Evolutionary conservation across 1,284 basidiomycete genomes (phyloP).

Genomic region (Sporisorium exsertum): DNA sequence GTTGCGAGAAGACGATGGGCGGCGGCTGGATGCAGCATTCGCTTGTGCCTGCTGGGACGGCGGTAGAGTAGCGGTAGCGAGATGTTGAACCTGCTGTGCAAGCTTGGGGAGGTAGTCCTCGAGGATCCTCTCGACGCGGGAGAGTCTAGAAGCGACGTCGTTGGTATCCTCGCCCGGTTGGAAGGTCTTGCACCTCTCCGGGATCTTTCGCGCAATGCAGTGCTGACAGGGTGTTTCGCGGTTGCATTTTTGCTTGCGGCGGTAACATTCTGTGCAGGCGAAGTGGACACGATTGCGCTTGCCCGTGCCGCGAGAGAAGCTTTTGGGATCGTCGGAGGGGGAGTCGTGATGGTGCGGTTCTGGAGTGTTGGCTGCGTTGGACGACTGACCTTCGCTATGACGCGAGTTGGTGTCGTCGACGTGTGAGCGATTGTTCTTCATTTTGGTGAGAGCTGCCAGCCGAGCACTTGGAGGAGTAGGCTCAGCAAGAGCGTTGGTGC

Average conservation of each 20-base stretch:
- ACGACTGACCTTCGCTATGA: constrained; percentile 31
- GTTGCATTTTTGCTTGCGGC: constrained; percentile 67
- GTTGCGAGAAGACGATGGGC: constrained; percentile 6
- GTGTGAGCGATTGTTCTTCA: constrained; percentile 25
- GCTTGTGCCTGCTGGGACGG: background rate
- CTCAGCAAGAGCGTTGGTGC: background rate
- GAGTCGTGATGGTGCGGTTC: constrained; percentile 27
- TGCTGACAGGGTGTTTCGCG: constrained; percentile 66
- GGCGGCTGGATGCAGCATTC: constrained; percentile 9
- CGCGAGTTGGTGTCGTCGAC: constrained; percentile 26
- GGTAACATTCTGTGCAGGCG: constrained; percentile 67
- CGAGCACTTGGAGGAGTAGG: background rate
- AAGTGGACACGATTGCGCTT: constrained; percentile 64
- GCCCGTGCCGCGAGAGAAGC: constrained; percentile 29
- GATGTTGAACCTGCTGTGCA: constrained; percentile 36
- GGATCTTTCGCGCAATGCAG: constrained; percentile 65
- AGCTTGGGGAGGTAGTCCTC: constrained; percentile 53
- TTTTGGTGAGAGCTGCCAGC: background rate
- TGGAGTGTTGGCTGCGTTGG: constrained; percentile 35
- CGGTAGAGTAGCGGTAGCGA: constrained; percentile 14
- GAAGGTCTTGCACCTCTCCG: constrained; percentile 64
- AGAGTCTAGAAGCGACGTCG: constrained; percentile 55
- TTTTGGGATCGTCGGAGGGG: constrained; percentile 29
- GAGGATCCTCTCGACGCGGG: constrained; percentile 53
- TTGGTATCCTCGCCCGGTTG: constrained; percentile 59